These are phyloP conservation scores for Russula abietina DNA, from an alignment of 768 basidiomycete genomes.

Conservation along the genomic window DNA sequence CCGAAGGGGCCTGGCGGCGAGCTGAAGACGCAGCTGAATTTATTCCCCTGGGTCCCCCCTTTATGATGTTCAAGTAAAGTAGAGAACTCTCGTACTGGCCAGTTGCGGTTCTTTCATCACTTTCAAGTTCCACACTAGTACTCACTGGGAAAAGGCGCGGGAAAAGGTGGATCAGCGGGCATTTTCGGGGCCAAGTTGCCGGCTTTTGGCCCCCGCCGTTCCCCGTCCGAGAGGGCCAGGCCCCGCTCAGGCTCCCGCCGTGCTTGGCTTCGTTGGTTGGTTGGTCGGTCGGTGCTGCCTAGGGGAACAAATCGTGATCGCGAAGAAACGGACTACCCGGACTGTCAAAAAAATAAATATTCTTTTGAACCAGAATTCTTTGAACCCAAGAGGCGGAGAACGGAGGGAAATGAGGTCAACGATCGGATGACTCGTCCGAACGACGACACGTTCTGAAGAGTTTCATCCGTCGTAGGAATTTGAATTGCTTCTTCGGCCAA, in stretches of 20 bases:
- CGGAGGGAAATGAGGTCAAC: background rate
- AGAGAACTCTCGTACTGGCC: too few relatives aligned
- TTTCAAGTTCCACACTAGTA: background rate
- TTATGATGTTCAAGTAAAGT: too few relatives aligned
- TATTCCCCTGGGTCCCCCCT: background rate
- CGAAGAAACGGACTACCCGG: background rate
- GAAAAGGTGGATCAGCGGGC: background rate
- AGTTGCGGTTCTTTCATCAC: too few relatives aligned
- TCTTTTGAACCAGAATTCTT: background rate
- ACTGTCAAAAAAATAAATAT: background rate
- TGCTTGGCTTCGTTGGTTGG: background rate
- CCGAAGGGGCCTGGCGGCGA: background rate
- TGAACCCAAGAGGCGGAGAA: background rate
- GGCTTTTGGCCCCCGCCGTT: constrained; percentile 11
- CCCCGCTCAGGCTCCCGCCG: too few relatives aligned
- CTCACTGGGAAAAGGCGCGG: background rate
- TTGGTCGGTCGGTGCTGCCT: background rate
- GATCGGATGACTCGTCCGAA: background rate
- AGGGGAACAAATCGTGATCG: background rate
- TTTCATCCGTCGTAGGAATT: background rate
- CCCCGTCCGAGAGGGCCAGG: background rate
- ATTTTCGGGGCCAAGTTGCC: constrained; percentile 9
- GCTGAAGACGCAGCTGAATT: background rate
- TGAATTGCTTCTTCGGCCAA: background rate
- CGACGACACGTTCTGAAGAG: background rate